Conservation (phyloP, 2,329 filamentous ascomycete genomes). For the Alternaria arbusti region DNA sequence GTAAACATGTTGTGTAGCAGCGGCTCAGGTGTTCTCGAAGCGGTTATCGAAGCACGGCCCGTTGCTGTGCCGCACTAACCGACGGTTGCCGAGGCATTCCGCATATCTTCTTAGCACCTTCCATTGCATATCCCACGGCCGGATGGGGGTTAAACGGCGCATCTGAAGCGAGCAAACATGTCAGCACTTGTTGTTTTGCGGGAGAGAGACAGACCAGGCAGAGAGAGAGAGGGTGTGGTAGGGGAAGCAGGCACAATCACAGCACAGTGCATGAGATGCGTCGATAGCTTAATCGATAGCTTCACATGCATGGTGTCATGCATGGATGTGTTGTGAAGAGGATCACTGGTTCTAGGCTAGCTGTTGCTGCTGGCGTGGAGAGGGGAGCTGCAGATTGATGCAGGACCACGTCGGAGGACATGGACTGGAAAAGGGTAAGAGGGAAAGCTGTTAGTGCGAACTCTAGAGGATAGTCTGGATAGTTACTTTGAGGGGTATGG, state of each 20-base stretch:
- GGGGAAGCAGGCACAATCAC: slow-evolving; percentile 16
- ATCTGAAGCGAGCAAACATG: neutral
- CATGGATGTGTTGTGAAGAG: neutral
- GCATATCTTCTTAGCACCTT: slow-evolving; percentile 24
- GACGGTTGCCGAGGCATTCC: slow-evolving; percentile 28
- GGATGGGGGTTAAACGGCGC: neutral
- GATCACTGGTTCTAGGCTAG: slow-evolving; percentile 2
- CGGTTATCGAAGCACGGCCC: neutral
- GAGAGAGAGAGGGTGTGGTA: neutral
- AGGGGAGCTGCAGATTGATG: neutral
- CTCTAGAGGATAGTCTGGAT: slow-evolving; percentile 1
- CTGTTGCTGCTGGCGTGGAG: neutral
- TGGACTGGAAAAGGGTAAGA: neutral
- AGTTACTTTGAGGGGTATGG: slow-evolving; percentile 7
- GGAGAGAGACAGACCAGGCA: neutral
- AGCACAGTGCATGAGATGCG: slow-evolving; percentile 8
- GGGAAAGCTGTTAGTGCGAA: neutral
- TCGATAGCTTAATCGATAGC: slow-evolving; percentile 15
- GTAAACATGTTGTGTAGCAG: neutral
- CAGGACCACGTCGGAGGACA: slow-evolving; percentile 7
- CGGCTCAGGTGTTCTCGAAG: neutral
- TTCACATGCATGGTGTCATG: slow-evolving; percentile 4
- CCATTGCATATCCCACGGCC: slow-evolving; percentile 32
- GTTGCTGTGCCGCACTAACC: slow-evolving; percentile 11
- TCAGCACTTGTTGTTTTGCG: neutral